These are phyloP conservation scores for Gremmenia infestans DNA, from an alignment of 2,329 filamentous ascomycete species.

Conservation along the genomic window DNA sequence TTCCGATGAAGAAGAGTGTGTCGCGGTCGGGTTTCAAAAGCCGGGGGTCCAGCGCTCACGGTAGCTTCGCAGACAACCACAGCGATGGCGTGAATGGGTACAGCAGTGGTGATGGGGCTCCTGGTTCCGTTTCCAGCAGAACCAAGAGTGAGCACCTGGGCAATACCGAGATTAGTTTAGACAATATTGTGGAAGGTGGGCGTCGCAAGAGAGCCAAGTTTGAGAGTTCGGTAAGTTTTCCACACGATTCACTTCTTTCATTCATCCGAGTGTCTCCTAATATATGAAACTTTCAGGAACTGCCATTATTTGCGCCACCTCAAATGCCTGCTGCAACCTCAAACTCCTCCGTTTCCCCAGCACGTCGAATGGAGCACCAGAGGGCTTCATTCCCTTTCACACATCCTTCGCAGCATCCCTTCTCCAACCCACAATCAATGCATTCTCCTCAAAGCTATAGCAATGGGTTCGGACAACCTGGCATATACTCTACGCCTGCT, in stretches of 20 bases:
- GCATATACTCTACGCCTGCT: constrained; percentile 59
- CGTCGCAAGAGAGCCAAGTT: constrained; percentile 91
- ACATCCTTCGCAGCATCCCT: constrained; percentile 71
- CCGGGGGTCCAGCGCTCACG: constrained; percentile 50
- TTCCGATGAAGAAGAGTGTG: constrained; percentile 57
- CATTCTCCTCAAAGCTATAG: constrained; percentile 78
- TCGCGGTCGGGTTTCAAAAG: constrained; percentile 65
- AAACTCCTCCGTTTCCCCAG: constrained; percentile 93
- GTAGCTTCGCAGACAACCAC: constrained; percentile 52
- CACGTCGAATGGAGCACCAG: constrained; percentile 70
- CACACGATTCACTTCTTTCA: background rate
- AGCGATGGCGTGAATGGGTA: constrained; percentile 68
- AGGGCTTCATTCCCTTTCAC: constrained; percentile 71
- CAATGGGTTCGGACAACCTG: constrained; percentile 48
- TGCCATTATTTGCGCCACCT: constrained; percentile 89
- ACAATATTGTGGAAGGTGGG: constrained; percentile 96
- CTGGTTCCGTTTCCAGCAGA: constrained; percentile 71
- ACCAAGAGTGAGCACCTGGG: constrained; percentile 78
- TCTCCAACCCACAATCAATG: constrained; percentile 69
- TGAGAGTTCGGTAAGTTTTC: constrained; percentile 85
- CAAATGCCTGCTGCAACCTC: constrained; percentile 93
- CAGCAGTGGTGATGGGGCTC: constrained; percentile 81
- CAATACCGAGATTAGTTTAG: constrained; percentile 94
- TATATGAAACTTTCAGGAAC: constrained; percentile 57
- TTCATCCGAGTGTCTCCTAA: constrained; percentile 10